Base-by-base conservation (phyloP, 179 eudicot genomes). In the Corrigiola litoralis region DNA sequence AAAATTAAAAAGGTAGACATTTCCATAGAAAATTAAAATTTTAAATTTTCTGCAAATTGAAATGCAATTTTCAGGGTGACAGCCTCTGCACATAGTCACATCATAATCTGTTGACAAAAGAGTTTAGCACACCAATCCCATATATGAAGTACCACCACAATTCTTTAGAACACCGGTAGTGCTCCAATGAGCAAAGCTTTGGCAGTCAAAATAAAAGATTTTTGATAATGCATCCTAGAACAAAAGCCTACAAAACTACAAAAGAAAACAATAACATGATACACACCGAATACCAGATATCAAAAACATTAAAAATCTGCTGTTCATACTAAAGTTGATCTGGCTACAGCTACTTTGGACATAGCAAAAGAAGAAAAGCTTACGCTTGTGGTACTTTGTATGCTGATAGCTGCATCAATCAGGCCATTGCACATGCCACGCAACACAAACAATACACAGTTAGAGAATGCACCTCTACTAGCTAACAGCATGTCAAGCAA, bases 321-420 rank as follows among this genome's bases (percentile, higher is more conserved):
- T 20, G 6, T 16, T 16, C 25, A 48, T 48, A 7, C 28, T 12
- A 44, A 61, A 63, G 51, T 6, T 21, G 58, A 61, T n/a, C 40
- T 56, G 25, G 55, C 14, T 27, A 54, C 52, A 29, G 27, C 40
- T 34, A 38, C 33, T 42, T 7, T 20, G 23, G 23, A 42, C 0
- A 27, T 27, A 7, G 25, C 3, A 49, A 63, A 29, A 61, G 44
- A 37, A 57, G 17, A 46, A 38, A 61, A 58, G 72, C 98, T 87
- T 84, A 92, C 95, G 98, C 60, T 92, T 92, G 77, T 92, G 98
- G 75, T 90, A 92, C 82, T 92, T 92, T 13, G 98, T 90, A 74
- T 92, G 98, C 80, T 92, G 98, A 75, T 92, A 92, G 70, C 98
- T 92, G 90, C 77, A 73, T 69, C 70, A 69, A 69, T 72, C 65